Conservation (phyloP, 1,139 yeast genomes). For the Saccharomycopsis hybrid region DNA sequence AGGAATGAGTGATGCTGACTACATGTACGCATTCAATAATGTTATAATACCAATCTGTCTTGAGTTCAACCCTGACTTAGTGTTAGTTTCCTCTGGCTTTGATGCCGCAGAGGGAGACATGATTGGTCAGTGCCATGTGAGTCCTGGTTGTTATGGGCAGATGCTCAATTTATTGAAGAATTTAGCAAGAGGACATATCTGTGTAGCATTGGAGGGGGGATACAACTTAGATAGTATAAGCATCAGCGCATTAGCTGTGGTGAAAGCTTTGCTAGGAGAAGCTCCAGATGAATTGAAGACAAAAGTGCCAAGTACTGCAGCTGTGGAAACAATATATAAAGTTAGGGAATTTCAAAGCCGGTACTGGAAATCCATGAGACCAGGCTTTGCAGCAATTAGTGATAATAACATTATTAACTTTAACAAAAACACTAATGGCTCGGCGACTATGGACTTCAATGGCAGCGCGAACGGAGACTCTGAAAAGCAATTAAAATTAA, state of each 20-base stretch:
- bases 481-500: background rate
- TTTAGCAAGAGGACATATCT: constrained; percentile 79
- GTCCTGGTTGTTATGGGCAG: constrained; percentile 94
- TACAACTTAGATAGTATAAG: constrained; percentile 90
- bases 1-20: constrained; percentile 95
- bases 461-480: too few relatives aligned
- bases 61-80: constrained; percentile 90
- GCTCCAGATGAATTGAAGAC: constrained; percentile 76
- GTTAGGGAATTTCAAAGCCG: constrained; percentile 76
- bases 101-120: constrained; percentile 99
- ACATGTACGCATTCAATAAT: constrained; percentile 82
- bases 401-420: constrained; percentile 14
- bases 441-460: constrained; percentile 4
- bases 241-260: constrained; percentile 84
- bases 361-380: constrained; percentile 81
- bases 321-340: constrained; percentile 80
- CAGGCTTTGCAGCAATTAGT: constrained; percentile 45
- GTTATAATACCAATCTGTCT: constrained; percentile 84
- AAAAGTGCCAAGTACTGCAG: constrained; percentile 63
- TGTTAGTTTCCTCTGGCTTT: constrained; percentile 89
- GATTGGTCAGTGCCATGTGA: constrained; percentile 94
- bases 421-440: constrained; percentile 14
- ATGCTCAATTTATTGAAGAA: constrained; percentile 91
- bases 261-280: constrained; percentile 88
- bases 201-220: constrained; percentile 94